Evolutionary conservation across 2,329 filamentous ascomycete genomes (phyloP), one percentile per base, ranked within the genome.

Genomic region (Monascus ruber): DNA sequence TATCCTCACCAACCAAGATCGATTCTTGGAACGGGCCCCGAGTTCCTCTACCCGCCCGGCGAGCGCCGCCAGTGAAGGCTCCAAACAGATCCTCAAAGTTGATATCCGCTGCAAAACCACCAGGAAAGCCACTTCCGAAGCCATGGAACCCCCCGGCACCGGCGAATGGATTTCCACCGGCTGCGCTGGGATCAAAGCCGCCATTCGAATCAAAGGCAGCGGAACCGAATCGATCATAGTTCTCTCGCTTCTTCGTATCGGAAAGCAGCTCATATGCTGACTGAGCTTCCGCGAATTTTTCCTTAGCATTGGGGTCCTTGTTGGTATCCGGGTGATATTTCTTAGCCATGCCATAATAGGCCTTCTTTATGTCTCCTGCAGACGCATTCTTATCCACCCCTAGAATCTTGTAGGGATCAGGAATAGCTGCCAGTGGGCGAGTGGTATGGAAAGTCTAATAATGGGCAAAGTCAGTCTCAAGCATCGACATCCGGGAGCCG

Each of bases 251-350:
- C 64, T 94, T 81, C 4, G 88, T 74, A 58, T 98, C 91, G 35
- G 86, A 93, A 5, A 98, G 72, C 33, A 95, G 72, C 63, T 98
- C 91, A 65, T 98, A 98, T 24, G 91, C 86, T 27, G 83, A 77
- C 63, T 98, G 91, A 39, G 93, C 85, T 51, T 95, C 89, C 47
- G 81, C 76, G 55, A 98, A 98, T 54, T 84, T 89, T 53, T 96
- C 91, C 61, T 96, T 96, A 29, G 91, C 88, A n/a, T 71, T 74
- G 2, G 85, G 63, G 51, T 96, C 91, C 63, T 96, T 96, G 72
- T 96, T 98, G 29, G 91, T 96, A 60, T 98, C 91, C 6, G 91
- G 91, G 55, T 98, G 91, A 60, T 79, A 98, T 58, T 96, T 98
- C 66, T 98, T 98, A 17, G 91, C 91, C 42, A 96, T 72, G 37